Percentiles rank a stretch among this genome's conserved stretches.
These are phyloP conservation scores for Spathaspora passalidarum DNA, from an alignment of 805 yeast species.

Conservation along the genomic window DNA sequence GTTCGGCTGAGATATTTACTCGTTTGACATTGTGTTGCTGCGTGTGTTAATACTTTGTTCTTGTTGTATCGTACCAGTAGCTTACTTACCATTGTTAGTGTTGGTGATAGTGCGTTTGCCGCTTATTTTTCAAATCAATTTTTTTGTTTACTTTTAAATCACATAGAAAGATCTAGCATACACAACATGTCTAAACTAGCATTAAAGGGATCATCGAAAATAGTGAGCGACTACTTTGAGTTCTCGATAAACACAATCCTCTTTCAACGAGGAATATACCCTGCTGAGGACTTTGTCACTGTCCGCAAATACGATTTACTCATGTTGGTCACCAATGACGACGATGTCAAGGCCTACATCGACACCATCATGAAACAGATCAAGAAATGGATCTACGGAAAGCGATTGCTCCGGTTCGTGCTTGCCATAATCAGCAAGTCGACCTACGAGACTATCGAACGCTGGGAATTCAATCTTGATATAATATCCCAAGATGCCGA, in stretches of 20 bases:
- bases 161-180: background rate
- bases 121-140: background rate
- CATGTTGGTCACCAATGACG: slow-evolving; percentile 68
- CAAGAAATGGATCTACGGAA: slow-evolving; percentile 67
- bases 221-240: slow-evolving; percentile 81
- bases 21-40: slow-evolving; percentile 73
- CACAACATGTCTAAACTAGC: slow-evolving; percentile 43
- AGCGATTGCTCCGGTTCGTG: slow-evolving; percentile 63
- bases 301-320: slow-evolving; percentile 79
- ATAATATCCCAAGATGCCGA: slow-evolving; percentile 21
- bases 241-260: slow-evolving; percentile 77
- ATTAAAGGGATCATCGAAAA: slow-evolving; percentile 73
- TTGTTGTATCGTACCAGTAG: background rate
- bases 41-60: slow-evolving; percentile 12
- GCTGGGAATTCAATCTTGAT: slow-evolving; percentile 81
- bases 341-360: slow-evolving; percentile 71
- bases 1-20: slow-evolving; percentile 53
- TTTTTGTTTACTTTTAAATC: background rate
- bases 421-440: slow-evolving; percentile 71
- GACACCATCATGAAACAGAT: slow-evolving; percentile 65
- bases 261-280: slow-evolving; percentile 88
- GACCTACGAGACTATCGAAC: slow-evolving; percentile 66
- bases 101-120: background rate
- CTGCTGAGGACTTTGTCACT: slow-evolving; percentile 76
- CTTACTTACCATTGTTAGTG: background rate